phyloP scores from a whole-genome alignment of 768 basidiomycete genomes.

The Vishniacozyma victoriae region DNA sequence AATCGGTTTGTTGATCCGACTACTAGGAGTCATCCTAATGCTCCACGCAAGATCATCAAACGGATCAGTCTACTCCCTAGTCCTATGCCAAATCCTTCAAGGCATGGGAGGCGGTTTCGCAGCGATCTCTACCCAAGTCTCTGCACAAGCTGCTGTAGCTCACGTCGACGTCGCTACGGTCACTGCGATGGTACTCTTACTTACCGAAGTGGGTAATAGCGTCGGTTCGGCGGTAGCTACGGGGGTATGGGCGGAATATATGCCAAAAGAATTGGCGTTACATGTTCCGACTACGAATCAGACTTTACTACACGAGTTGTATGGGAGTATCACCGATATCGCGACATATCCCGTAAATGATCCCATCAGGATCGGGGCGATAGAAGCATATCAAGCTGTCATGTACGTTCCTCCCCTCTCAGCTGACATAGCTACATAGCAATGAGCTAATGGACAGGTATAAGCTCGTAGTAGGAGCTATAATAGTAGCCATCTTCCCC shows the following conservation, averaged over 20 bases:
- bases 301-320: constrained; percentile 50
- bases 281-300: constrained; percentile 53
- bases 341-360: constrained; percentile 50
- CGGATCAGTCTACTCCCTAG: constrained; percentile 49
- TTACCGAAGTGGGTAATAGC: constrained; percentile 64
- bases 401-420: constrained; percentile 21
- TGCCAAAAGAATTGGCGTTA: constrained; percentile 59
- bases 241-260: constrained; percentile 48
- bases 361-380: constrained; percentile 62
- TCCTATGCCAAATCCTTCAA: constrained; percentile 65
- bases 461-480: constrained; percentile 54
- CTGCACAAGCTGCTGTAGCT: constrained; percentile 61
- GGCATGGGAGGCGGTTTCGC: constrained; percentile 70
- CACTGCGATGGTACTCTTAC: constrained; percentile 58
- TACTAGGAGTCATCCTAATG: constrained; percentile 64
- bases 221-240: constrained; percentile 61
- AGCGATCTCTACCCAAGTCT: constrained; percentile 56
- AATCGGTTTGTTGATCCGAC: constrained; percentile 57
- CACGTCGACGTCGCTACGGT: constrained; percentile 63
- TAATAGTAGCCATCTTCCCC: constrained; percentile 55
- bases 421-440: background rate
- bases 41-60: constrained; percentile 61
- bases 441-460: constrained; percentile 5
- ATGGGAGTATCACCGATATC: constrained; percentile 57
- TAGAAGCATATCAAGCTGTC: constrained; percentile 52